Base-by-base conservation (phyloP, 2,329 filamentous ascomycete species). In the Magnaporthiopsis rhizophila region DNA sequence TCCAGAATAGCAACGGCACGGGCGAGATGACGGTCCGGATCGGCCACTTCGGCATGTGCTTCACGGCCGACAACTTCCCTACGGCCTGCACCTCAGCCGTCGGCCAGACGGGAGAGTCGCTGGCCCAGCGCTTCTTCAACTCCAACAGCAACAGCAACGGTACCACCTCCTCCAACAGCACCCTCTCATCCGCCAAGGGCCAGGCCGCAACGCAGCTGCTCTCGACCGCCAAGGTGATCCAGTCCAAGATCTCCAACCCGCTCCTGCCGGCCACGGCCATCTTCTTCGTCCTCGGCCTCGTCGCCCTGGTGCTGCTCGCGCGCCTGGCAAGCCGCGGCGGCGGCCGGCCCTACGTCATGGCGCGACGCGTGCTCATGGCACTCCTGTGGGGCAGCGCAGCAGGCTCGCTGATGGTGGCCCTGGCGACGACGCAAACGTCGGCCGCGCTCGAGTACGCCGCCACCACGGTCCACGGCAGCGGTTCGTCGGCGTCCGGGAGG, bases 241-340 rank as follows among this genome's bases (percentile, higher is more conserved):
- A 63, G 32, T 58, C 34, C 21, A 26, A 38, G 30, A 32, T 63
- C 57, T 63, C 59, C 24, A 34, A n/a, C 3, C 56, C 62, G 30
- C 26, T 59, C 9, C 36, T 59, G 32, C 34, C 62, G 34, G 62
- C 36, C 24, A 30, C 62, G 18, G 45, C 60, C 65, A 13, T 64
- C 63, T 50, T 67, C 63, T 65, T 62, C 56, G 36, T 68, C 58
- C 18, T 59, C 30, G 28, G 61, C 63, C 28, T 66, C 64, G 32
- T 64, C 65, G 38, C 65, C 66, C 50, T 61, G 58, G 45, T 56
- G 62, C 34, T 59, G n/a, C 57, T 36, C 26, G 24, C 26, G 56
- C 28, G 32, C 45, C n/a, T n/a, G n/a, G 56, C 45, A 56, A 32
- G 62, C 56, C 34, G 62, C 26, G 18, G 50, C 11, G 34, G 56